Base-by-base conservation (phyloP, 192 early-diverging fungal genomes). In the Phlyctochytrium arcticum region DNA sequence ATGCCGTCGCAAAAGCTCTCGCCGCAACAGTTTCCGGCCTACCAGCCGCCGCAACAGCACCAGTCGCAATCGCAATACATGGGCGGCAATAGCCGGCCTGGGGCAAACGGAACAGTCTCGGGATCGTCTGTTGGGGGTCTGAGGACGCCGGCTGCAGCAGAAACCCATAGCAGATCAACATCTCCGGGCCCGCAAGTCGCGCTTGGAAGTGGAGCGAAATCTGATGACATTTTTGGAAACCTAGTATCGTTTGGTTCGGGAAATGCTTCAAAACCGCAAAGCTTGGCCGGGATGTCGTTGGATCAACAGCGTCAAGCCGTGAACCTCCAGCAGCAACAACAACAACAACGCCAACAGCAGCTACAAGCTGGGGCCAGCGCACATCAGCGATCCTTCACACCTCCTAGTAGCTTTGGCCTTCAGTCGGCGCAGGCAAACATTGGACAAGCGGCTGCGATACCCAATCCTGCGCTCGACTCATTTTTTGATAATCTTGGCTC, bases 141-240 rank as follows among this genome's bases (percentile, higher is more conserved):
- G 10, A 15, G 50, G 55, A n/a, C 29, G n/a, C 27, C 15, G 15
- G 7, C 54, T 15, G n/a, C n/a, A n/a, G 27, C 54, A 15, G 36
- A 35, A n/a, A 19, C 34, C 2, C 36, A 44, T 32, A 55, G 63
- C 63, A n/a, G 54, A 7, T 44, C 63, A 21, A 34, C 63, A 48
- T 55, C 63, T 46, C 63, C 63, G 27, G 39, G 51, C 6, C 51
- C 54, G 36, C 12, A 33, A 30, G 34, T 33, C 4, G 12, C 26
- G 0, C 12, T 12, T 6, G 26, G 48, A 8, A 54, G 17, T 26
- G 63, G 54, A 10, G 29, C 21, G 10, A 56, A 19, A 42, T 32
- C 64, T 3, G 50, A 60, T 19, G 71, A 73, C 46, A 51, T 39
- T 23, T 73, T 73, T 30, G 65, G 65, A 5, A 58, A 56, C 32